Evolutionary conservation across 768 basidiomycete genomes (phyloP), one percentile per base, ranked within the genome.

Genomic region (Trametes elegans): DNA sequence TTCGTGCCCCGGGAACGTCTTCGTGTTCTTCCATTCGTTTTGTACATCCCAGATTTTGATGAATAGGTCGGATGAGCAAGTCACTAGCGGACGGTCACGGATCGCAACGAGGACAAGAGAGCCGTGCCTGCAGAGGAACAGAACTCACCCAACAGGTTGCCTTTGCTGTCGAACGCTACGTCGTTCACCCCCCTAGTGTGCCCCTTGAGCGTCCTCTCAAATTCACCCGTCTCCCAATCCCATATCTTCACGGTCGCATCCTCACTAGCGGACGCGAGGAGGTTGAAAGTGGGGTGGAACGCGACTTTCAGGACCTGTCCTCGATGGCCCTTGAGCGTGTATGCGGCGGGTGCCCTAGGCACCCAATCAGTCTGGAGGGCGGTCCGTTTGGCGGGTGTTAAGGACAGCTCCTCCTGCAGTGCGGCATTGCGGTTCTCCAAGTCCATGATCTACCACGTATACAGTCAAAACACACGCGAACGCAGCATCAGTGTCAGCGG

Each of bases 341-440:
- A 90, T 53, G 86, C 81, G 13, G 93, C 86, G 26, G 93, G 90
- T 7, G 88, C 84, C 39, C 91, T 82, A 13, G 94, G 94, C 29
- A 96, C 76, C 93, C 93, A 97, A 68, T 93, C 92, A 47, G 80
- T 78, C 62, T 88, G 84, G 59, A 82, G 78, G 45, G 79, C 80
- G 32, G 83, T 83, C 32, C 81, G 79, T 68, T 68, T 78, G 42
- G 66, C 80, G 60, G 68, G 81, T 27, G 77, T 72, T 48, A 79
- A 71, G 0, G 79, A 74, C 8, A 83, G 70, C 43, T 86, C 77
- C 70, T 97, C 93, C 67, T 91, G 88, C 14, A 87, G 74, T 44
- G 90, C 80, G 19, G 88, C 81, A 49, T 93, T 83, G 60, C 89
- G 82, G 49, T 85, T 85, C 73, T 97, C 94, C 24, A 98, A 79